A percentile compares a stretch with the other conserved stretches of the same genome.
Evolutionary conservation across 2,329 filamentous ascomycete species (phyloP).

Genomic region (Aspergillus candidus): DNA sequence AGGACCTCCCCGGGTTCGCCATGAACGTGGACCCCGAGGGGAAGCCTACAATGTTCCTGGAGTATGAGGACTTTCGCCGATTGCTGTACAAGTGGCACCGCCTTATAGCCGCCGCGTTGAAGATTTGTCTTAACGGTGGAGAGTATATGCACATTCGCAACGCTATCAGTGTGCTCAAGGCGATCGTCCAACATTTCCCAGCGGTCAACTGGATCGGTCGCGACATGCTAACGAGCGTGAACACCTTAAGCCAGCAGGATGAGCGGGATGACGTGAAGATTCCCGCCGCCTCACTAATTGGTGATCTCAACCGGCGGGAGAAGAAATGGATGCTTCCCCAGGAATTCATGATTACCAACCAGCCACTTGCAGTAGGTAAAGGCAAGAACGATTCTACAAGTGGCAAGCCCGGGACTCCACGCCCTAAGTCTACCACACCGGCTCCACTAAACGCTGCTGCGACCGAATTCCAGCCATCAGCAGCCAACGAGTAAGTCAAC

Average conservation of each 20-base stretch:
- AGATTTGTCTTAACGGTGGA: slow-evolving; percentile 69
- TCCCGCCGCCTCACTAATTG: slow-evolving; percentile 45
- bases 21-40: slow-evolving; percentile 64
- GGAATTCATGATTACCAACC: slow-evolving; percentile 37
- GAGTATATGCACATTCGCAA: slow-evolving; percentile 99
- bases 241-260: slow-evolving; percentile 39
- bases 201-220: slow-evolving; percentile 80
- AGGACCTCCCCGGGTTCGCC: slow-evolving; percentile 70
- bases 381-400: slow-evolving; percentile 17
- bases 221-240: slow-evolving; percentile 39
- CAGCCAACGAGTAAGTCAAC: slow-evolving; percentile 31
- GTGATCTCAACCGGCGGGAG: slow-evolving; percentile 43
- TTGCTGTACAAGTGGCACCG: slow-evolving; percentile 88
- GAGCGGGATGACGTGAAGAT: slow-evolving; percentile 46
- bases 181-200: slow-evolving; percentile 75
- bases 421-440: slow-evolving; percentile 26
- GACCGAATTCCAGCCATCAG: slow-evolving; percentile 35
- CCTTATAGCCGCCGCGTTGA: slow-evolving; percentile 70
- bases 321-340: slow-evolving; percentile 46
- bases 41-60: slow-evolving; percentile 64
- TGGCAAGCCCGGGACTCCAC: slow-evolving; percentile 24
- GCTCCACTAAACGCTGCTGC: slow-evolving; percentile 37
- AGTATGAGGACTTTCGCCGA: slow-evolving; percentile 80
- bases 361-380: slow-evolving; percentile 12
- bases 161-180: slow-evolving; percentile 81